A percentile compares a stretch with the other conserved stretches of the same genome.
Evolutionary conservation across 1,139 yeast species (phyloP).

Genomic region (Arxiozyma slooffiae): DNA sequence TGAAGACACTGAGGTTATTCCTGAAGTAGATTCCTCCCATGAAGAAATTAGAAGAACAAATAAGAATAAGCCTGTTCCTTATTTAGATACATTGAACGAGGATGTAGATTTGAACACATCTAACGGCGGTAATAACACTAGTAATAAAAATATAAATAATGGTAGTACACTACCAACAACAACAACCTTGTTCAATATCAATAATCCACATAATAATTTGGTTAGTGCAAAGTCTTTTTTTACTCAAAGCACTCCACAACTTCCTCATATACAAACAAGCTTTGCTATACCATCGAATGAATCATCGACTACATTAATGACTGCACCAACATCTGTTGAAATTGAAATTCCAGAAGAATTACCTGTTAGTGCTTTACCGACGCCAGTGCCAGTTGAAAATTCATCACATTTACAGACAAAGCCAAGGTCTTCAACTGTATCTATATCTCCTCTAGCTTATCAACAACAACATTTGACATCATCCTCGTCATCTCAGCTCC

Average conservation of each 20-base stretch:
- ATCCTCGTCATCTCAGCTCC: constrained; percentile 9
- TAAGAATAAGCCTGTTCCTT: constrained; percentile 13
- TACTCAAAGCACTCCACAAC: constrained; percentile 25
- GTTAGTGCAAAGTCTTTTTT: constrained; percentile 13
- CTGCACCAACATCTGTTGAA: constrained; percentile 39
- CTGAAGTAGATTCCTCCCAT: constrained; percentile 16
- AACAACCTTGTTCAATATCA: not conserved
- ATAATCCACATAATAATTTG: constrained; percentile 11
- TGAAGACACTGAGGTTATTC: constrained; percentile 36
- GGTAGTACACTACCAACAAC: constrained; percentile 7
- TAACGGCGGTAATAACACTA: not conserved
- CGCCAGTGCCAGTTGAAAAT: constrained; percentile 6
- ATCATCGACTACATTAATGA: constrained; percentile 21
- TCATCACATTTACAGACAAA: constrained; percentile 19
- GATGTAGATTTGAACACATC: not conserved
- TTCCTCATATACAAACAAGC: constrained; percentile 26
- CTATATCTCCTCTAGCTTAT: constrained; percentile 12
- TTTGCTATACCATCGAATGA: constrained; percentile 18
- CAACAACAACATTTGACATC: constrained; percentile 4
- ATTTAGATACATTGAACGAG: constrained; percentile 7
- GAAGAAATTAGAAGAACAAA: constrained; percentile 17
- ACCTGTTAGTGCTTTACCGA: constrained; percentile 25
- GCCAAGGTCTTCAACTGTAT: constrained; percentile 22
- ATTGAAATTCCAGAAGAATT: constrained; percentile 50
- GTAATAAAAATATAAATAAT: constrained; percentile 1